phyloP scores from a whole-genome alignment of 129 eudicot genomes.

The Flaveria brownii region DNA sequence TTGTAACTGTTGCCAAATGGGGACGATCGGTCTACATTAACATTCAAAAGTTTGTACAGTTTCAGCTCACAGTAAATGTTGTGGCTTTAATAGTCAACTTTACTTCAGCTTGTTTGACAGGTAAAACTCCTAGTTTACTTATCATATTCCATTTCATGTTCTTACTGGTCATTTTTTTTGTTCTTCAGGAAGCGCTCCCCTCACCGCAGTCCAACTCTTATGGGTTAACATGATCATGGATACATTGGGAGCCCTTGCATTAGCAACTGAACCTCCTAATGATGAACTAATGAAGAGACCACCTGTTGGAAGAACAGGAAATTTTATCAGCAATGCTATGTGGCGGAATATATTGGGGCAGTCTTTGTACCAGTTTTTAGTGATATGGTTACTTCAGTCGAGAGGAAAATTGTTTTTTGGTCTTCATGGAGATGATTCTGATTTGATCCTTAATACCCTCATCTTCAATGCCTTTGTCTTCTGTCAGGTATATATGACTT shows the following conservation, averaged over 20 bases:
- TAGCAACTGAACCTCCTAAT: conserved; percentile 95
- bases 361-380: conserved; percentile 73
- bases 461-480: conserved; percentile 94
- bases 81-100: conserved; percentile 92
- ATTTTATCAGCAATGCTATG: conserved; percentile 81
- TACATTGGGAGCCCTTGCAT: conserved; percentile 92
- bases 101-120: conserved; percentile 91
- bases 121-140: conserved; percentile 29
- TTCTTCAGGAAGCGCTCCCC: conserved; percentile 81
- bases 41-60: conserved; percentile 97
- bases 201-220: conserved; percentile 94
- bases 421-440: conserved; percentile 56
- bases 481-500: conserved; percentile 70
- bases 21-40: conserved; percentile 91
- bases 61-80: conserved; percentile 91
- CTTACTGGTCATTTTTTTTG: background rate
- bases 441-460: conserved; percentile 72
- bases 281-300: conserved; percentile 83
- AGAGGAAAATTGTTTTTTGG: conserved; percentile 53
- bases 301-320: conserved; percentile 92
- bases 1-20: conserved; percentile 97
- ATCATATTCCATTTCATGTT: background rate
- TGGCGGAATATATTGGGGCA: conserved; percentile 97
- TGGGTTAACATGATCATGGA: conserved; percentile 99
- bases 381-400: conserved; percentile 80